A percentile compares a stretch with the other conserved stretches of the same genome.
Conservation (phyloP, 192 early-diverging fungal genomes). For the Spizellomyces punctatus region DNA sequence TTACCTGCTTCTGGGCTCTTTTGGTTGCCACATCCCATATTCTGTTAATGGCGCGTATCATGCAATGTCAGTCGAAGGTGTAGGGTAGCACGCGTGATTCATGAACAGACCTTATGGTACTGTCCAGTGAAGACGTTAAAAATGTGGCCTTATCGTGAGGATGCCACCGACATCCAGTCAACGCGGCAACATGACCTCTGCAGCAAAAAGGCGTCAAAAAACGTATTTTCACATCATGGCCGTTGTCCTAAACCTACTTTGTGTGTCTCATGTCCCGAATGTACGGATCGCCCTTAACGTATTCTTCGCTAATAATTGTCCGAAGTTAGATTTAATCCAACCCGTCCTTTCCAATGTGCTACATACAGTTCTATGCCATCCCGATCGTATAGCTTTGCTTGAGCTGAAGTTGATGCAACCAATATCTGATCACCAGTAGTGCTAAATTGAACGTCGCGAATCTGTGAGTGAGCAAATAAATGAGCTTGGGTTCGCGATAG, state of each 20-base stretch:
- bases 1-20: constrained; percentile 72
- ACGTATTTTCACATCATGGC: background rate
- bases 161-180: constrained; percentile 83
- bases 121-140: constrained; percentile 78
- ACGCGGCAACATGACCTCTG: constrained; percentile 79
- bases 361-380: constrained; percentile 71
- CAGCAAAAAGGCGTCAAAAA: background rate
- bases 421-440: constrained; percentile 74
- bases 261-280: constrained; percentile 85
- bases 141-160: constrained; percentile 67
- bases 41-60: constrained; percentile 22
- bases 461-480: constrained; percentile 35
- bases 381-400: constrained; percentile 76
- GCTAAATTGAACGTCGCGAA: constrained; percentile 80
- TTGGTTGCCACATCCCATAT: constrained; percentile 83
- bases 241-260: constrained; percentile 31
- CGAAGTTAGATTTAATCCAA: background rate
- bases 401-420: constrained; percentile 73
- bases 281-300: constrained; percentile 91
- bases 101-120: constrained; percentile 64
- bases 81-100: background rate
- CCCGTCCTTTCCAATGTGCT: background rate
- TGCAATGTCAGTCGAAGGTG: background rate
- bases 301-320: constrained; percentile 55
- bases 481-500: background rate